Conservation (phyloP, 371 early-diverging fungal species). For the Nosema muscidifuracis region DNA sequence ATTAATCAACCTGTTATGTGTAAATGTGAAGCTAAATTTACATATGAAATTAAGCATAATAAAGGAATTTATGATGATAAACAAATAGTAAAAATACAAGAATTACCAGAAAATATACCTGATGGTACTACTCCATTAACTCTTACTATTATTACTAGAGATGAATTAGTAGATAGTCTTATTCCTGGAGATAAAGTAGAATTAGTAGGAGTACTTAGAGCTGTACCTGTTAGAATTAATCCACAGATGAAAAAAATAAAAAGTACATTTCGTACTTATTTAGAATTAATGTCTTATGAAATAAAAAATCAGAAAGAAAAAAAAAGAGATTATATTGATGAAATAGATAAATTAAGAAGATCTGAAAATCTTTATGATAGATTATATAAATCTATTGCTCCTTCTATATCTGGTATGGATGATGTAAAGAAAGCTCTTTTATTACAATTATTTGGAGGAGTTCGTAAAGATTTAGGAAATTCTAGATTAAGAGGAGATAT, state of each 20-base stretch:
- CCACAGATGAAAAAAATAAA: conserved; percentile 79
- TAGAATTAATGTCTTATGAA: conserved; percentile 77
- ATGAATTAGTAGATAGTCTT: conserved; percentile 83
- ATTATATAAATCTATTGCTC: conserved; percentile 68
- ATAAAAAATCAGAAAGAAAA: conserved; percentile 64
- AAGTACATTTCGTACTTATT: conserved; percentile 82
- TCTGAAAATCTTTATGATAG: conserved; percentile 65
- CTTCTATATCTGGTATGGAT: conserved; percentile 88
- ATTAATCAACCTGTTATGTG: conserved; percentile 85
- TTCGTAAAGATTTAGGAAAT: conserved; percentile 54
- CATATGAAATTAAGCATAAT: conserved; percentile 72
- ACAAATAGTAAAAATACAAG: conserved; percentile 89
- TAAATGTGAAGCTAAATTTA: conserved; percentile 64
- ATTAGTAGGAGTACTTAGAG: conserved; percentile 88
- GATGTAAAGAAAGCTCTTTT: conserved; percentile 94
- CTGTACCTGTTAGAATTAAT: conserved; percentile 84
- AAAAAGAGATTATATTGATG: conserved; percentile 16
- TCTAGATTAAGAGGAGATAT: conserved; percentile 62
- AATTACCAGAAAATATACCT: conserved; percentile 91
- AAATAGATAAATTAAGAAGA: conserved; percentile 28
- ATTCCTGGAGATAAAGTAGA: conserved; percentile 93
- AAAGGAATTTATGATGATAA: conserved; percentile 84
- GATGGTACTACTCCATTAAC: conserved; percentile 98
- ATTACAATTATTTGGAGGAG: conserved; percentile 94
- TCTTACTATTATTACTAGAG: conserved; percentile 78